These are phyloP conservation scores for Trametes gibbosa DNA, from an alignment of 768 basidiomycete species.

Conservation along the genomic window DNA sequence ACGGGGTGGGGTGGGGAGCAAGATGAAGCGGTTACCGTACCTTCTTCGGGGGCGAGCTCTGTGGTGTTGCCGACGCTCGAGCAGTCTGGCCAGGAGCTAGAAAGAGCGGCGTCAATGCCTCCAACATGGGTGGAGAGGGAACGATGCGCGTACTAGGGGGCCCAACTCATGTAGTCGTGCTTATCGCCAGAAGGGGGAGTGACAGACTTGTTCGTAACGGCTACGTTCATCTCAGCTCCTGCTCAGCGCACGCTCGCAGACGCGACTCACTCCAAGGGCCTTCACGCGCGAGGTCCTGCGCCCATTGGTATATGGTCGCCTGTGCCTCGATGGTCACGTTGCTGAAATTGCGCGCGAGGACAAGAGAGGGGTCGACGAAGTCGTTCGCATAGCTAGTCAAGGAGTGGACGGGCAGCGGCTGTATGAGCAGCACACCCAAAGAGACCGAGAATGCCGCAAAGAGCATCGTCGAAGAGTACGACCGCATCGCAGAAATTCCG, in stretches of 20 bases:
- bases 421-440: conserved; percentile 7
- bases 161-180: conserved; percentile 70
- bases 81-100: conserved; percentile 65
- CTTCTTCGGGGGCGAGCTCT: conserved; percentile 48
- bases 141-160: conserved; percentile 53
- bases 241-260: not conserved
- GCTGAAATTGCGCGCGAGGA: conserved; percentile 42
- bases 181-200: conserved; percentile 50
- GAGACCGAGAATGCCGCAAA: conserved; percentile 2
- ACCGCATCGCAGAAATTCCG: not conserved
- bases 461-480: not conserved
- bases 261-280: conserved; percentile 55
- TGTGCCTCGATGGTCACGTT: conserved; percentile 45
- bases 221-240: conserved; percentile 26
- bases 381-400: conserved; percentile 51
- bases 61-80: conserved; percentile 55
- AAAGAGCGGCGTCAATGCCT: not conserved
- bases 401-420: conserved; percentile 19
- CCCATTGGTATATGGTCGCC: conserved; percentile 46
- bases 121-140: not conserved
- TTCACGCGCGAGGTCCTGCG: conserved; percentile 37
- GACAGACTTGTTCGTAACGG: conserved; percentile 47
- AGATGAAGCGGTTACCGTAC: conserved; percentile 28
- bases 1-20: not conserved
- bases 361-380: conserved; percentile 52